Evolutionary conservation across 352 stramenopile genomes (phyloP).

Genomic region (Paralagenidium karlingii): DNA sequence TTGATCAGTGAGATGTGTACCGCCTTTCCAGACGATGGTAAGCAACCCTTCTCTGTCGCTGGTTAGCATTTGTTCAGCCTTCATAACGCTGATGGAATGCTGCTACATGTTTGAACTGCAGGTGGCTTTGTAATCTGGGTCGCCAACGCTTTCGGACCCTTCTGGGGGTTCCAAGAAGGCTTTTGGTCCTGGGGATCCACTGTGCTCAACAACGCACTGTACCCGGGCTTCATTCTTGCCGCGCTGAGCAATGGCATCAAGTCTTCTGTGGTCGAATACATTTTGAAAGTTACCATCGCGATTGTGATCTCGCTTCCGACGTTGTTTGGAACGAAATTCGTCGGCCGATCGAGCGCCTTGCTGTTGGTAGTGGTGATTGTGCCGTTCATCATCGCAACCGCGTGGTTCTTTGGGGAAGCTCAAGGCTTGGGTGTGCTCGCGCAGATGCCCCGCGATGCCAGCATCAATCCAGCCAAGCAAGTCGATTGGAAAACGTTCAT

Average conservation of each 20-base stretch:
- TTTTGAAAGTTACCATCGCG: constrained; percentile 27
- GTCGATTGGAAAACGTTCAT: constrained; percentile 54
- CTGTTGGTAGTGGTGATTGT: constrained; percentile 81
- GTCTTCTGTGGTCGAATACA: constrained; percentile 15
- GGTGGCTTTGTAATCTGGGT: constrained; percentile 86
- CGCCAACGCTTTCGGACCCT: constrained; percentile 80
- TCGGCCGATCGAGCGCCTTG: constrained; percentile 58
- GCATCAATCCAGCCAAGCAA: constrained; percentile 15
- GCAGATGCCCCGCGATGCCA: constrained; percentile 21
- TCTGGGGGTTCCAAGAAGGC: constrained; percentile 76
- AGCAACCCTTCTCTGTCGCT: not conserved
- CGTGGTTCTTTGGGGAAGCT: constrained; percentile 15
- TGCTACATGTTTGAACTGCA: constrained; percentile 10
- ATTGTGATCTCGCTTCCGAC: constrained; percentile 23
- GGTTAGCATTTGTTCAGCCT: not conserved
- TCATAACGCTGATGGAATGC: not conserved
- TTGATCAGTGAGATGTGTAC: constrained; percentile 88
- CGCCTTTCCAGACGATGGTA: constrained; percentile 71
- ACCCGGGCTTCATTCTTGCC: constrained; percentile 61
- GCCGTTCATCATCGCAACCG: constrained; percentile 75
- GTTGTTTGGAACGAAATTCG: constrained; percentile 54
- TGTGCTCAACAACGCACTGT: constrained; percentile 89
- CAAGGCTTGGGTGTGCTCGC: constrained; percentile 20
- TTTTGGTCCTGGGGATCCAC: constrained; percentile 81
- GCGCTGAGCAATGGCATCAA: constrained; percentile 20